phyloP scores from a whole-genome alignment of 148 eudicot species.

The Vaccinium myrtillus region DNA sequence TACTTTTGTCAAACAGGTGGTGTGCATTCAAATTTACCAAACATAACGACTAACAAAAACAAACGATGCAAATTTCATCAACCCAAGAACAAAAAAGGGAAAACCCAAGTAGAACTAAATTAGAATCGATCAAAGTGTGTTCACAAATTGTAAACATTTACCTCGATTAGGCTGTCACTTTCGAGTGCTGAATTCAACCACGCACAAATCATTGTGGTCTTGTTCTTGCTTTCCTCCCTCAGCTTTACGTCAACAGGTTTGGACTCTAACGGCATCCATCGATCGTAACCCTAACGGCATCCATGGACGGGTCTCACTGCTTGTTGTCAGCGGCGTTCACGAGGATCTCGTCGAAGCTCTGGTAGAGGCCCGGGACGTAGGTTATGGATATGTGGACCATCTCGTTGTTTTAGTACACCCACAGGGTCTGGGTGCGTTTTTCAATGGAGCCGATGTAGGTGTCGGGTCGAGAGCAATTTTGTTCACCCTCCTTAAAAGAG shows the following conservation, averaged over 20 bases:
- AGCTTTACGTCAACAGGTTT: constrained; percentile 44
- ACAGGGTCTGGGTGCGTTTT: constrained; percentile 62
- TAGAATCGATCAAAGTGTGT: too few species aligned
- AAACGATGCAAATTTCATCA: too few species aligned
- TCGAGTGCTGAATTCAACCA: too few species aligned
- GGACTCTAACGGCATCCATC: constrained; percentile 20
- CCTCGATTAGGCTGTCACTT: too few species aligned
- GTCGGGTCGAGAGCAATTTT: too few species aligned
- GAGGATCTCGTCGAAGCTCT: constrained; percentile 89
- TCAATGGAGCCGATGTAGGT: constrained; percentile 90
- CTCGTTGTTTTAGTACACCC: constrained; percentile 54
- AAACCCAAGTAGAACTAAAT: too few species aligned
- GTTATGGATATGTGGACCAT: constrained; percentile 44
- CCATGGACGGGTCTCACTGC: constrained; percentile 82
- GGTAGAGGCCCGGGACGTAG: constrained; percentile 90
- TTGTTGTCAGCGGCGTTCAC: constrained; percentile 95
- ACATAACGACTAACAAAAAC: too few species aligned
- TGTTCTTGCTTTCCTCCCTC: constrained; percentile 37
- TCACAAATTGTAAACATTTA: too few species aligned
- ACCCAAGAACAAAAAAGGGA: too few species aligned
- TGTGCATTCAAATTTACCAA: too few species aligned
- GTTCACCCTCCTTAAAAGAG: too few species aligned
- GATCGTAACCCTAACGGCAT: constrained; percentile 58
- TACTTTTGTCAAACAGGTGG: too few species aligned
- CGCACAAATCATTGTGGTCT: constrained; percentile 13